Conservation (phyloP, 2,329 filamentous ascomycete species). For the Aspergillus brasiliensis region DNA sequence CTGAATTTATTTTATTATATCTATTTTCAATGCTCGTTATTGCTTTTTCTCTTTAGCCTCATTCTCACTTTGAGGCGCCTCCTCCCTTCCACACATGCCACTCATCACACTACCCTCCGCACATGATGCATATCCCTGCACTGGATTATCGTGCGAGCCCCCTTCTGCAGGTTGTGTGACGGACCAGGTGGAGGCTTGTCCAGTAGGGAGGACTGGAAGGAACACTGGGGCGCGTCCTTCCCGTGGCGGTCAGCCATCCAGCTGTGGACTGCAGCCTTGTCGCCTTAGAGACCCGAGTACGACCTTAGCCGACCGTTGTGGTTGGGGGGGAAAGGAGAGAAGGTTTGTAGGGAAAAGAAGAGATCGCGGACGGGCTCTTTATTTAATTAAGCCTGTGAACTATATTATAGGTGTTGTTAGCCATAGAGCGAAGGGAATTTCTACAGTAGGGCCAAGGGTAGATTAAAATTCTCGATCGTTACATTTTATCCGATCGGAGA, state of each 20-base stretch:
- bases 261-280: conserved; percentile 2
- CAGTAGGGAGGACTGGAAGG: conserved; percentile 5
- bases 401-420: background rate
- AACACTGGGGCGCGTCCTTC: background rate
- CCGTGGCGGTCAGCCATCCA: conserved; percentile 7
- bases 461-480: background rate
- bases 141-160: conserved; percentile 1
- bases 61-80: background rate
- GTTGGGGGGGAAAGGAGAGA: background rate
- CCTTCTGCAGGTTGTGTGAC: conserved; percentile 4
- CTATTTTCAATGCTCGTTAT: background rate
- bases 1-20: background rate
- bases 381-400: background rate
- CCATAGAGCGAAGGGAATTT: background rate
- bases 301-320: background rate
- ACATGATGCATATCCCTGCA: conserved; percentile 1
- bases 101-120: background rate
- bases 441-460: background rate
- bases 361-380: background rate
- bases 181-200: background rate
- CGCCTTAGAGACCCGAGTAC: conserved; percentile 7
- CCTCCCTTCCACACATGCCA: background rate
- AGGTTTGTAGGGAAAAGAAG: no score
- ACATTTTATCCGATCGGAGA: background rate
- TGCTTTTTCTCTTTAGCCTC: conserved; percentile 5